Conservation (phyloP, 1,284 basidiomycete species). For the Cutaneotrichosporon mucoides region DNA sequence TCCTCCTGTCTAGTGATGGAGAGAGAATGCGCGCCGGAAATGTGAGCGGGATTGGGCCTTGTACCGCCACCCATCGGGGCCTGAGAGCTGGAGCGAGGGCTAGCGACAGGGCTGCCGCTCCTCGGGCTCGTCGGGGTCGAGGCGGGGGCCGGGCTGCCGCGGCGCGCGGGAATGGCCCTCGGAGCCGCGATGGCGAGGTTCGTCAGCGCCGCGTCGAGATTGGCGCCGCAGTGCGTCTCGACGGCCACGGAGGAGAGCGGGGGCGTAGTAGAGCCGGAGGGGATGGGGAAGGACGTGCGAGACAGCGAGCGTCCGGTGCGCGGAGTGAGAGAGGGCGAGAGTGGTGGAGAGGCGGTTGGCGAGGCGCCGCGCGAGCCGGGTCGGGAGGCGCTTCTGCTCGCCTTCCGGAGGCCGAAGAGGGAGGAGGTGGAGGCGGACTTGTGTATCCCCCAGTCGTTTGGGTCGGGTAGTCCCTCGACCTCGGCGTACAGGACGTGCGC, state of each 20-base stretch:
- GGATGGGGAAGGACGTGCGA: no score
- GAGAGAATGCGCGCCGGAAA: neutral
- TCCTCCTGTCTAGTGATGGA: constrained; percentile 8
- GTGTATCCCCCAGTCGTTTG: neutral
- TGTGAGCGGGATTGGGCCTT: neutral
- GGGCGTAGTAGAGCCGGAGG: no score
- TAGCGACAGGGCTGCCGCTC: neutral
- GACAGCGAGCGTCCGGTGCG: no score
- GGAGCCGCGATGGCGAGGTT: neutral
- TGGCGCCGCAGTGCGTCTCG: neutral
- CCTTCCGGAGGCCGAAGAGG: constrained; percentile 10
- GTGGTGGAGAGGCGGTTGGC: neutral
- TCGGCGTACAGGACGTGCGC: constrained; percentile 21
- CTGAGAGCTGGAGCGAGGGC: neutral
- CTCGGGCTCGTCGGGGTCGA: neutral
- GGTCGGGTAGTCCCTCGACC: constrained; percentile 17
- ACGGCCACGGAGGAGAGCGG: no score
- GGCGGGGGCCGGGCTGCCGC: no score
- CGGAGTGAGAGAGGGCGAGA: neutral
- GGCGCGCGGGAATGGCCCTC: neutral
- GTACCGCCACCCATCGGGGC: neutral
- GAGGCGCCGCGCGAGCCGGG: neutral
- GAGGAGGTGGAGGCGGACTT: constrained; percentile 2
- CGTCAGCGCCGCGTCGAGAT: neutral
- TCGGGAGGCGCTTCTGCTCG: neutral